phyloP scores from a whole-genome alignment of 345 rosid genomes.

The Rhizophora mangle region DNA sequence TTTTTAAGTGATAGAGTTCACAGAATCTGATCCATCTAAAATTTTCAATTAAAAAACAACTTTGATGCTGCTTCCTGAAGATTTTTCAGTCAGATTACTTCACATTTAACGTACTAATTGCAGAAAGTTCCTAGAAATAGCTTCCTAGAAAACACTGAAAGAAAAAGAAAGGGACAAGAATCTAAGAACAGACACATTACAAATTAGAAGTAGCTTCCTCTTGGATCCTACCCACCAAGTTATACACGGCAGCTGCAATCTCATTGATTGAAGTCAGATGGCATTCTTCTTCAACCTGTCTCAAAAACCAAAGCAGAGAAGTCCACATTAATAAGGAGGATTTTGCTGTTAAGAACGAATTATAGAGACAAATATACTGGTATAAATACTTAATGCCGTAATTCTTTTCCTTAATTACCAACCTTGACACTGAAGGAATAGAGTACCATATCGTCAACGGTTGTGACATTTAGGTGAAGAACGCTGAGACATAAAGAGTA shows the following conservation, averaged over 20 bases:
- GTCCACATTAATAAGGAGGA: no score
- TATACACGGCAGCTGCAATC: conserved; percentile 50
- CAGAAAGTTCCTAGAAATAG: no score
- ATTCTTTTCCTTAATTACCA: not conserved
- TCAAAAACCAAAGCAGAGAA: not conserved
- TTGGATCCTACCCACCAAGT: conserved; percentile 45
- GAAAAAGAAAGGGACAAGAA: not conserved
- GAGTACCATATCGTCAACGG: conserved; percentile 42
- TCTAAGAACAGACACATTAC: conserved; percentile 7
- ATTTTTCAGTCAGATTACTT: no score
- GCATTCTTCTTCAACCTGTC: conserved; percentile 55
- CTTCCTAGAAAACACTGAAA: not conserved
- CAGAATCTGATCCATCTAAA: no score
- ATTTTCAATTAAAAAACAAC: no score
- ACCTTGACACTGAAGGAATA: conserved; percentile 64
- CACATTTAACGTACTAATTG: not conserved
- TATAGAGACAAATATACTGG: no score
- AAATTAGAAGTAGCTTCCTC: conserved; percentile 26
- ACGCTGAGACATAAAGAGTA: conserved; percentile 40
- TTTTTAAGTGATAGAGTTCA: no score
- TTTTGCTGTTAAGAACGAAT: no score
- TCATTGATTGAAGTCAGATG: conserved; percentile 42
- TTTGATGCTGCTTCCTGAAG: no score
- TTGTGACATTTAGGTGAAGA: conserved; percentile 59
- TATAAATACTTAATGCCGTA: no score